phyloP scores from a whole-genome alignment of 345 rosid genomes.

The Theobroma cacao region DNA sequence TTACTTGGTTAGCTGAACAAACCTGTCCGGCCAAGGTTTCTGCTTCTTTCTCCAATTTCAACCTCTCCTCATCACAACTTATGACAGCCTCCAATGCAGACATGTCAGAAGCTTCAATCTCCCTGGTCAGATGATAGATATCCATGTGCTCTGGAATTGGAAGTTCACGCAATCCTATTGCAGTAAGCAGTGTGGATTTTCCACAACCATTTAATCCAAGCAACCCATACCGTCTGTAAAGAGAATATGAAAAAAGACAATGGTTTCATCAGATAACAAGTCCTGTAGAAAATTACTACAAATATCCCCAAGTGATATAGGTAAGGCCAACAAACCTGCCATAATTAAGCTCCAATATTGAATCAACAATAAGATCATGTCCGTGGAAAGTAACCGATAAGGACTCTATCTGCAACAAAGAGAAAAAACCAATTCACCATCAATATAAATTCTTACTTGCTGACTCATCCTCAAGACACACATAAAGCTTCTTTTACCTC shows the following conservation, averaged over 20 bases:
- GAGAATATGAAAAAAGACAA: neutral
- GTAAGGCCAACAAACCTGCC: slow-evolving; percentile 52
- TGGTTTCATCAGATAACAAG: neutral
- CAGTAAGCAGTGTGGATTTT: slow-evolving; percentile 85
- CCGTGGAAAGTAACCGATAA: slow-evolving; percentile 96
- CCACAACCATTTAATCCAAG: slow-evolving; percentile 99
- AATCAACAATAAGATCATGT: slow-evolving; percentile 90
- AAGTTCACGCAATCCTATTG: slow-evolving; percentile 82
- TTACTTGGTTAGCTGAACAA: neutral
- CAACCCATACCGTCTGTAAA: slow-evolving; percentile 86
- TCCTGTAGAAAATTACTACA: neutral
- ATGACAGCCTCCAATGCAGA: slow-evolving; percentile 85
- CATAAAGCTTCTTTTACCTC: neutral
- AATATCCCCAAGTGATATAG: neutral
- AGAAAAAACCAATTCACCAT: neutral
- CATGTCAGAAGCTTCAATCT: slow-evolving; percentile 97
- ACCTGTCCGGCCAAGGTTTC: slow-evolving; percentile 78
- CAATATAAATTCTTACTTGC: neutral
- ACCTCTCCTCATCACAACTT: slow-evolving; percentile 93
- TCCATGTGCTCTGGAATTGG: slow-evolving; percentile 99
- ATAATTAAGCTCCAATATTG: slow-evolving; percentile 93
- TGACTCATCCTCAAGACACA: neutral
- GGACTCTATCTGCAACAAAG: slow-evolving; percentile 81
- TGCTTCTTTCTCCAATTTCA: slow-evolving; percentile 86
- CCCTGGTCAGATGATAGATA: slow-evolving; percentile 79